A percentile compares a stretch with the other conserved stretches of the same genome.
Conservation (phyloP, 176 grass and related monocot genomes). For the Oryza officinalis region DNA sequence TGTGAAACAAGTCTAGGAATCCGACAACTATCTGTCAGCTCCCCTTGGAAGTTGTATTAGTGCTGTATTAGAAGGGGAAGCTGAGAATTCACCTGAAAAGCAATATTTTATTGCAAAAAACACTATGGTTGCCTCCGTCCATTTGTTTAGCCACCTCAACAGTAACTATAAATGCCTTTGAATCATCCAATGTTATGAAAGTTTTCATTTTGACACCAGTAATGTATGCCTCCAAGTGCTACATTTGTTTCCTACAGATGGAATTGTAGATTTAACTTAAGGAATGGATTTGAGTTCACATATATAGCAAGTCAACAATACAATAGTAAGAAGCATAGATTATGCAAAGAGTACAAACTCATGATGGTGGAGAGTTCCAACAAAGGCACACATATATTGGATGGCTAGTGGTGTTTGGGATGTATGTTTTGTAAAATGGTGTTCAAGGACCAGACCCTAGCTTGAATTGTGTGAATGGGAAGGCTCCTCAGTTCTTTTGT, state of each 20-base stretch:
- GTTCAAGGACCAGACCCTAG: neutral
- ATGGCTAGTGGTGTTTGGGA: neutral
- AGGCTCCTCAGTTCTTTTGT: neutral
- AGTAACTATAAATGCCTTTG: conserved; percentile 49
- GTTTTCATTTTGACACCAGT: conserved; percentile 45
- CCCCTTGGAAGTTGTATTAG: conserved; percentile 40
- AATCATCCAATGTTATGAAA: conserved; percentile 49
- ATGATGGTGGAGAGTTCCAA: conserved; percentile 3
- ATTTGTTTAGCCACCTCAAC: conserved; percentile 59
- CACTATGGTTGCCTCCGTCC: conserved; percentile 48
- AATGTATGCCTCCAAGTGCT: conserved; percentile 51
- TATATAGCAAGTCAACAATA: neutral
- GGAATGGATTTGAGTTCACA: conserved; percentile 18
- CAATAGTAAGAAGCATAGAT: neutral
- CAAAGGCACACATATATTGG: neutral
- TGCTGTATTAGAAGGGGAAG: conserved; percentile 44
- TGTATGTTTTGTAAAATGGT: neutral
- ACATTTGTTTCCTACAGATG: conserved; percentile 57
- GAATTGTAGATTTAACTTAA: conserved; percentile 47
- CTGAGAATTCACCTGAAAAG: conserved; percentile 63
- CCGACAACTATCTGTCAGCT: conserved; percentile 38
- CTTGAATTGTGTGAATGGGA: neutral
- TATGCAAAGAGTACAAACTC: conserved; percentile 8
- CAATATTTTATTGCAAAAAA: conserved; percentile 50
- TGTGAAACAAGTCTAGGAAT: conserved; percentile 1